Evolutionary conservation across 495 filamentous ascomycete genomes (phyloP), one percentile per base, ranked within the genome.

Genomic region (Penicillium pulvis): DNA sequence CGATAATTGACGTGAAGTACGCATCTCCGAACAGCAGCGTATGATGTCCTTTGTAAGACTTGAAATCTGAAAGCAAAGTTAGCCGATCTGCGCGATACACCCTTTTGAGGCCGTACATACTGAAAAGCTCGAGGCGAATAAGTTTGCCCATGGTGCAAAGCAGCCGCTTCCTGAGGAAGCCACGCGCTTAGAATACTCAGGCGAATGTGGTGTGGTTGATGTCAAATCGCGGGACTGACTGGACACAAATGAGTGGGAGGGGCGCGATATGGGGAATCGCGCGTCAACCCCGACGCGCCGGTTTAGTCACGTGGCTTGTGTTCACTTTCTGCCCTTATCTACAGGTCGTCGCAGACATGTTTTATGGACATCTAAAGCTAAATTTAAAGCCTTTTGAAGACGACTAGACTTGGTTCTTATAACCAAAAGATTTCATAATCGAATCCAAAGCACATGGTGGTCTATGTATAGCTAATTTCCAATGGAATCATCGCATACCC

Each of bases 1-100:
- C 94, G 67, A 99, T 97, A 68, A 99, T 97, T 28, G 94, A 99
- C 44, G 94, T 99, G 72, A 99, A 99, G 70, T 97, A 98, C 5
- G 91, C 93, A 79, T 99, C 93, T 69, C 94, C 95, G 62, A 99
- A 93, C n/a, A 95, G 82, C 24, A 99, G 85, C 39, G 82, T 83
- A 74, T 99, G 94, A 63, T 96, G 95, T 31, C 88, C 93, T 74
- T 96, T 96, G 82, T 99, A 99, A 69, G 93, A 97, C 78, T 98
- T 98, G 88, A 98, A 98, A 79, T 98, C 91, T 96, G 64, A 9
- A 35, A 28, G 58, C 41, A 41, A 58, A 43, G 66, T 81, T 66
- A 78, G 72, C 52, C 19, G 56, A 56, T 55, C 8, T 33, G 43
- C 55, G 41, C 31, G 39, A 23, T 23, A 26, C 52, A 17, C 23